Evolutionary conservation across 2,329 filamentous ascomycete genomes (phyloP).

Genomic region (Capronia americana): DNA sequence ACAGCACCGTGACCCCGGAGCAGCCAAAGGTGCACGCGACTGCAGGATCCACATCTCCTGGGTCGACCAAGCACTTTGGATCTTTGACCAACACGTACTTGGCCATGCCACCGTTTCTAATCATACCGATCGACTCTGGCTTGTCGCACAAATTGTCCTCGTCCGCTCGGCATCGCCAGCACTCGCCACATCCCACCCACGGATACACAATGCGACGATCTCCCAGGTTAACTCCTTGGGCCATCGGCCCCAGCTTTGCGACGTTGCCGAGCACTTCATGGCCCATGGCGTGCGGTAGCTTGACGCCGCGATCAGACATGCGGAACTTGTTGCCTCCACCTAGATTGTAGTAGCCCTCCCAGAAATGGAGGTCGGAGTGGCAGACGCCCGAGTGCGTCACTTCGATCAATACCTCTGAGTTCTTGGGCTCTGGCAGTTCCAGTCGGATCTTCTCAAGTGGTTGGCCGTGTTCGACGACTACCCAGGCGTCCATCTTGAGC

Average conservation of each 20-base stretch:
- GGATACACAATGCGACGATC: constrained; percentile 24
- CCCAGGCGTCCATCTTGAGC: constrained; percentile 22
- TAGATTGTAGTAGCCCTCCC: constrained; percentile 52
- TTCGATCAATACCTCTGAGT: constrained; percentile 19
- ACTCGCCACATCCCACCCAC: constrained; percentile 23
- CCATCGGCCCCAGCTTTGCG: constrained; percentile 7
- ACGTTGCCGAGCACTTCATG: constrained; percentile 27
- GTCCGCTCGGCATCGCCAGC: constrained; percentile 45
- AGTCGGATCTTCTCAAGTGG: constrained; percentile 28
- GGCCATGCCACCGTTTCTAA: constrained; percentile 47
- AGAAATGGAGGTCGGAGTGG: constrained; percentile 55
- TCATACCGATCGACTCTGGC: constrained; percentile 69
- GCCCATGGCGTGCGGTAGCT: constrained; percentile 23
- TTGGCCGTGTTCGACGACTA: constrained; percentile 22
- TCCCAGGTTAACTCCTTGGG: neutral
- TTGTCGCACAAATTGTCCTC: constrained; percentile 70
- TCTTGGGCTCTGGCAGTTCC: constrained; percentile 6
- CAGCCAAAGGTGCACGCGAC: constrained; percentile 27
- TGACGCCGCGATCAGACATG: constrained; percentile 19
- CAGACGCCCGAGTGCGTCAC: constrained; percentile 24
- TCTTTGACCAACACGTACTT: constrained; percentile 30
- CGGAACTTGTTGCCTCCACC: constrained; percentile 26
- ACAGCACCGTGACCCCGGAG: constrained; percentile 22
- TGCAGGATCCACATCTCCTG: constrained; percentile 45
- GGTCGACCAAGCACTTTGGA: constrained; percentile 32